Evolutionary conservation across 2,329 filamentous ascomycete species (phyloP).

Genomic region (Exophiala sideris): DNA sequence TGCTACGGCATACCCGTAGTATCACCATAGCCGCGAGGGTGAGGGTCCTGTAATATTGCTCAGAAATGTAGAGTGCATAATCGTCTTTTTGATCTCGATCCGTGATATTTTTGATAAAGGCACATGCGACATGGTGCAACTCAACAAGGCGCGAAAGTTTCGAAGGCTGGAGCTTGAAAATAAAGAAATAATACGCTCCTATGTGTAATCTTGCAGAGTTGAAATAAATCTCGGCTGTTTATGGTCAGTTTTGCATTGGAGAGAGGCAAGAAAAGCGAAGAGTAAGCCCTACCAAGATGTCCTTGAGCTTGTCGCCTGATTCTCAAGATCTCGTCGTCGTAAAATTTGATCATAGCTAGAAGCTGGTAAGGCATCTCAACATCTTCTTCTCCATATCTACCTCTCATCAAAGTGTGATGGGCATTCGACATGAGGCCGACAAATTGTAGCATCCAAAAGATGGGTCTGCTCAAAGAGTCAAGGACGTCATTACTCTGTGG

Average conservation of each 20-base stretch:
- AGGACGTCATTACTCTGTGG: not conserved
- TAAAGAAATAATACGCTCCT: slow-evolving; percentile 6
- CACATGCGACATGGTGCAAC: not conserved
- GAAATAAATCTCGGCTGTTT: not conserved
- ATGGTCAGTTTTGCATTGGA: not conserved
- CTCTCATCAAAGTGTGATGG: too few relatives aligned
- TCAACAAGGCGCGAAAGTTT: slow-evolving; percentile 1
- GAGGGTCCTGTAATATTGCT: slow-evolving; percentile 1
- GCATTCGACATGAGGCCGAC: too few relatives aligned
- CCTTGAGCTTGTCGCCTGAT: too few relatives aligned
- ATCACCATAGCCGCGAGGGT: slow-evolving; percentile 1
- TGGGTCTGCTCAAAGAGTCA: too few relatives aligned
- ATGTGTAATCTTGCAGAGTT: not conserved
- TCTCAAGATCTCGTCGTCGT: too few relatives aligned
- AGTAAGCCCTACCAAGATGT: not conserved
- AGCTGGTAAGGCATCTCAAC: too few relatives aligned
- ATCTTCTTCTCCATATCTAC: too few relatives aligned
- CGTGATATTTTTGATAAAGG: not conserved
- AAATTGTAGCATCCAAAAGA: too few relatives aligned
- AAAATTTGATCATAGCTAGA: too few relatives aligned
- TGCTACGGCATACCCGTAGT: slow-evolving; percentile 7
- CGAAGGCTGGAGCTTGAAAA: not conserved
- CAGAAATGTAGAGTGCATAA: slow-evolving; percentile 5
- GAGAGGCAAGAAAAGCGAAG: not conserved
- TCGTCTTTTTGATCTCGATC: slow-evolving; percentile 1